Base-by-base conservation (phyloP, 306 rosid genomes). In the Hippophae tibetana region DNA sequence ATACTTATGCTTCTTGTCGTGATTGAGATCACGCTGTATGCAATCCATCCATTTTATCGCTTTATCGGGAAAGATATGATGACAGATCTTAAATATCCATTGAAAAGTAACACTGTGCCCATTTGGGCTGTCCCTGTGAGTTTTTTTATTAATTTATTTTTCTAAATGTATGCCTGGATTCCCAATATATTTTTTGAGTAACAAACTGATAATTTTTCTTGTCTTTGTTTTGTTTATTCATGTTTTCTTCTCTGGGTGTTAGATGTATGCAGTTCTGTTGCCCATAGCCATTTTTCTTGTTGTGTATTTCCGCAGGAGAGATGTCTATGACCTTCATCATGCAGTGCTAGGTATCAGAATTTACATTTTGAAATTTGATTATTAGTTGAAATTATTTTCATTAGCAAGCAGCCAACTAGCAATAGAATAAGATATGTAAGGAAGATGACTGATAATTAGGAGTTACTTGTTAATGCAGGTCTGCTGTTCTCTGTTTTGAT, bases 101-200 rank as follows among this genome's bases (percentile, higher is more conserved):
- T 92, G 78, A 83, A 83, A 72, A 83, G 52, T 5, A 87, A 80
- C 74, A 85, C 95, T 7, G 95, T 92, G n/a, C 98, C 98, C 27
- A 45, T 71, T 25, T 92, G 98, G 98, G 76, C 98, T 56, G 95
- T 92, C 57, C 96, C 96, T 46, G 98, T 92, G 69, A 81, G 86
- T 71, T 44, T 13, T 18, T 47, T 58, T 60, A 43, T 23, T 12
- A 25, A 11, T 25, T 53, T 56, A 7, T 63, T 42, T 3, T 25
- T 9, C 62, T 62, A 31, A 31, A 31, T 31, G 5, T 31, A 31
- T 31, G 38, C 38, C 38, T 31, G 38, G 53, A 38, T 47, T 52
- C 43, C 63, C 6, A 12, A 13, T 55, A 38, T 64, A 53, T 23
- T 43, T 13, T 38, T 45, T 59, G 10, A 13, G 26, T 49, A 60